These are phyloP conservation scores for Nakazawaea ambrosiae DNA, from an alignment of 805 yeast species.

Conservation along the genomic window DNA sequence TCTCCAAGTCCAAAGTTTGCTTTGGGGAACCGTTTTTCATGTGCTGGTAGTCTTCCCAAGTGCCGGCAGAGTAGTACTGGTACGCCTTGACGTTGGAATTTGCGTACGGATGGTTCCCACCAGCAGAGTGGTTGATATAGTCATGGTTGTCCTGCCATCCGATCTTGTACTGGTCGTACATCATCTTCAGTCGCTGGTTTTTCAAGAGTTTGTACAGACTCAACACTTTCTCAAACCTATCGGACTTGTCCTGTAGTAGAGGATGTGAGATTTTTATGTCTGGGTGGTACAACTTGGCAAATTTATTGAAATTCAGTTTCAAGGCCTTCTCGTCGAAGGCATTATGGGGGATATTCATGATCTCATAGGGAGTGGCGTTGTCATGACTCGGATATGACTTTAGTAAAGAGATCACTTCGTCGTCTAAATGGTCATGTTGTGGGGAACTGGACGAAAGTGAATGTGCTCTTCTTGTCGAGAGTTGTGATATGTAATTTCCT, in stretches of 20 bases:
- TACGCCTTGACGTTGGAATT: conserved; percentile 14
- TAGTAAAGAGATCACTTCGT: conserved; percentile 18
- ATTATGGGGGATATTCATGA: conserved; percentile 37
- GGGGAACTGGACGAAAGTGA: neutral
- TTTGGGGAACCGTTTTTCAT: conserved; percentile 12
- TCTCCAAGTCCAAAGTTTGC: conserved; percentile 16
- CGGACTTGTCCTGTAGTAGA: conserved; percentile 14
- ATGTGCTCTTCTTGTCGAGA: no score
- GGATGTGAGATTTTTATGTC: conserved; percentile 30
- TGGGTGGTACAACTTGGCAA: conserved; percentile 80
- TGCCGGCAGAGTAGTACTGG: conserved; percentile 54
- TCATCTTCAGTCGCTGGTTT: conserved; percentile 32
- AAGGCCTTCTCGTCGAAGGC: conserved; percentile 31
- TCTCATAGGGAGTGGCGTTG: conserved; percentile 65
- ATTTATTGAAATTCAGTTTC: conserved; percentile 44
- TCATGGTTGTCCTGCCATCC: conserved; percentile 32
- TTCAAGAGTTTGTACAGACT: conserved; percentile 54
- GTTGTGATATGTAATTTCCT: no score
- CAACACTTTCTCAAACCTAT: conserved; percentile 48
- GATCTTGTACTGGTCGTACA: conserved; percentile 38
- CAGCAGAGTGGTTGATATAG: neutral
- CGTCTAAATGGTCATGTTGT: neutral
- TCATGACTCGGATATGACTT: conserved; percentile 36
- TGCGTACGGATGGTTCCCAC: neutral
- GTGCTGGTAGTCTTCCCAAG: conserved; percentile 55